Percentiles rank a stretch among this genome's conserved stretches.
These are phyloP conservation scores for Acmispon strigosus DNA, from an alignment of 306 rosid genomes.

Conservation along the genomic window DNA sequence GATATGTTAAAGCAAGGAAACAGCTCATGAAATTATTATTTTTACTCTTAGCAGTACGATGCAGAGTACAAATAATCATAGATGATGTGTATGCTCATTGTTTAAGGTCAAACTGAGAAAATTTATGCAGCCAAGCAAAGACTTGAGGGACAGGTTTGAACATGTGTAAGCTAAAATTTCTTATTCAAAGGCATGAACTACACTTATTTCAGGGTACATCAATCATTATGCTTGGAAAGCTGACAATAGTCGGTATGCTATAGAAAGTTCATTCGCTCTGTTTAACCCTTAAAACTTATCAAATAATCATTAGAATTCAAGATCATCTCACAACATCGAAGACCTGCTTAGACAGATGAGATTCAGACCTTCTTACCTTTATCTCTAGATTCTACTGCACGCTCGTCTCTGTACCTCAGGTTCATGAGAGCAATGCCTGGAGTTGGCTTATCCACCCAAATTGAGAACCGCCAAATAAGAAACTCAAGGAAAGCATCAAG, in stretches of 20 bases:
- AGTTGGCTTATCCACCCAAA: conserved; percentile 98
- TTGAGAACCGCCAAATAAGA: conserved; percentile 95
- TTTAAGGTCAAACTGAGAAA: background rate
- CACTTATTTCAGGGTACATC: background rate
- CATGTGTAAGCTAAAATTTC: background rate
- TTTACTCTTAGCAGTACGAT: background rate
- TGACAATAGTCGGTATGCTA: background rate
- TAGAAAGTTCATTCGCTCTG: background rate
- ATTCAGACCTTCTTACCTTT: conserved; percentile 52
- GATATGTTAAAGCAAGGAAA: conserved; percentile 1
- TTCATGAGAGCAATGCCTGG: conserved; percentile 97
- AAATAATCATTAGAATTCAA: background rate
- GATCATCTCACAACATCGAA: conserved; percentile 18
- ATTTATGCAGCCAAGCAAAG: background rate
- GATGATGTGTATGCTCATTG: background rate
- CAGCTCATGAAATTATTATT: background rate
- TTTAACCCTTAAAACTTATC: background rate
- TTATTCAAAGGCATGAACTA: background rate
- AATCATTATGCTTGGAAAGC: background rate
- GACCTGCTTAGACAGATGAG: conserved; percentile 10
- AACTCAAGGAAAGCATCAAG: conserved; percentile 89
- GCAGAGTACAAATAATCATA: background rate
- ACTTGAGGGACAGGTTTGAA: background rate
- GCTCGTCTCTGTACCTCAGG: conserved; percentile 89
- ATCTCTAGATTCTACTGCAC: conserved; percentile 62